These are phyloP conservation scores for Lasiosphaeria miniovina DNA, from an alignment of 495 filamentous ascomycete species.

Conservation along the genomic window DNA sequence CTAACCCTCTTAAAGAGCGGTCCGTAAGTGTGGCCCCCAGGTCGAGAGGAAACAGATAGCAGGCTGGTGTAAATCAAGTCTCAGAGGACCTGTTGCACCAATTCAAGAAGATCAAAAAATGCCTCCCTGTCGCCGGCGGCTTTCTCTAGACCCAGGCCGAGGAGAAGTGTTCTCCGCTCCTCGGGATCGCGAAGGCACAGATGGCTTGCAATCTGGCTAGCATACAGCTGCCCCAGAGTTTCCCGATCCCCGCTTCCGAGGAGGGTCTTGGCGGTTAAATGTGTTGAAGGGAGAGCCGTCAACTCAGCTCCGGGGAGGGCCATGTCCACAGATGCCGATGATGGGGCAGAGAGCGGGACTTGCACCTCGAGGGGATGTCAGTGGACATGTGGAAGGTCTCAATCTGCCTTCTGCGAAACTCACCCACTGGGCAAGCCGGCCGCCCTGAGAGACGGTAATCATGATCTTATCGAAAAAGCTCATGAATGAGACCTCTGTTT, in stretches of 20 bases:
- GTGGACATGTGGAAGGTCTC: not conserved
- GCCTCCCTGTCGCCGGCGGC: slow-evolving; percentile 61
- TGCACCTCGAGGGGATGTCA: slow-evolving; percentile 61
- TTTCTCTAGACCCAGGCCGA: slow-evolving; percentile 76
- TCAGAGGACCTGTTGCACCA: slow-evolving; percentile 61
- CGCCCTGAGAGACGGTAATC: slow-evolving; percentile 81
- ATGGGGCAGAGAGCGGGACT: slow-evolving; percentile 73
- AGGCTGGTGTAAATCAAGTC: not conserved
- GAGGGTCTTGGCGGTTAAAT: slow-evolving; percentile 83
- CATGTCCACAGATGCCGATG: slow-evolving; percentile 55
- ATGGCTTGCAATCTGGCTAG: slow-evolving; percentile 80
- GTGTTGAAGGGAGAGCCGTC: slow-evolving; percentile 67
- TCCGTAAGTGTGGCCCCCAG: not conserved
- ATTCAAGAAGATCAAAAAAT: slow-evolving; percentile 80
- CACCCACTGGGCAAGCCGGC: slow-evolving; percentile 90
- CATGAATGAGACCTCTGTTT: slow-evolving; percentile 67
- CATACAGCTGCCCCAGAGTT: slow-evolving; percentile 79
- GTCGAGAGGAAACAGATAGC: not conserved
- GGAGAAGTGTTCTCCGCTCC: slow-evolving; percentile 74
- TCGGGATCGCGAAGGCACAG: slow-evolving; percentile 67
- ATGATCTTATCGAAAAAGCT: slow-evolving; percentile 91
- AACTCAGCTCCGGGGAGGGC: slow-evolving; percentile 49
- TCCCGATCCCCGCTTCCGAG: slow-evolving; percentile 76
- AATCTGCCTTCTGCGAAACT: slow-evolving; percentile 21
- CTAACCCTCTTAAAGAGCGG: too few relatives aligned